Evolutionary conservation across 208 protist genomes (phyloP).

Genomic region (Crithidia sp.): DNA sequence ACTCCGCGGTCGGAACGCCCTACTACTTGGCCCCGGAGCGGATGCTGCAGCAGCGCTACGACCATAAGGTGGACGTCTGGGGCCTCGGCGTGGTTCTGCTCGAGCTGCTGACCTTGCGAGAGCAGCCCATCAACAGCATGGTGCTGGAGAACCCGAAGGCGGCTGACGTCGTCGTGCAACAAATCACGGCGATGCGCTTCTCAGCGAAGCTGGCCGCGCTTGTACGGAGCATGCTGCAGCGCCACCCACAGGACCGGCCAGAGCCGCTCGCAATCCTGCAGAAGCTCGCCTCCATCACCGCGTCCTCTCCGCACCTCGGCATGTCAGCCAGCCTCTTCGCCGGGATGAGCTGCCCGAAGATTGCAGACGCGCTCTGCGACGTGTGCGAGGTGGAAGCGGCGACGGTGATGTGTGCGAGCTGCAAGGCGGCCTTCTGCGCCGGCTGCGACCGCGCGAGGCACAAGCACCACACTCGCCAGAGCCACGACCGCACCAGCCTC

Average conservation of each 20-base stretch:
- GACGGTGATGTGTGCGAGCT: conserved; percentile 43
- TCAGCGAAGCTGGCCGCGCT: conserved; percentile 56
- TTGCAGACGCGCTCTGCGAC: conserved; percentile 51
- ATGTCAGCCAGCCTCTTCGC: conserved; percentile 44
- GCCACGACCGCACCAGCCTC: conserved; percentile 55
- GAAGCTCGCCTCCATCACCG: conserved; percentile 47
- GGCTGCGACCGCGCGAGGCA: conserved; percentile 71
- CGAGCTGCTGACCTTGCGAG: conserved; percentile 77
- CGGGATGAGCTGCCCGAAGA: conserved; percentile 65
- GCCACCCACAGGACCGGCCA: conserved; percentile 69
- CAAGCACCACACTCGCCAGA: conserved; percentile 66
- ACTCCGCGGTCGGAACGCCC: conserved; percentile 85
- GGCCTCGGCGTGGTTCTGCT: conserved; percentile 82
- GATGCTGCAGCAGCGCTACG: conserved; percentile 81
- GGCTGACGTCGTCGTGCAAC: conserved; percentile 54
- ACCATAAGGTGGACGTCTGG: conserved; percentile 89
- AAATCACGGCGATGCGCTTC: conserved; percentile 74
- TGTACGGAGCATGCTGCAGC: conserved; percentile 75
- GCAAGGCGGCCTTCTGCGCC: conserved; percentile 57
- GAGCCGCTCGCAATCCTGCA: conserved; percentile 51
- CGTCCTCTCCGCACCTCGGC: conserved; percentile 29
- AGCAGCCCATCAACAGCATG: conserved; percentile 84
- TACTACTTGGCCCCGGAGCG: conserved; percentile 94
- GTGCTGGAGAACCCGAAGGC: conserved; percentile 68
- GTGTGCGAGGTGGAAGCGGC: conserved; percentile 71